Evolutionary conservation across 108 stramenopile species (phyloP).

Genomic region (Fragilariopsis cylindrus): DNA sequence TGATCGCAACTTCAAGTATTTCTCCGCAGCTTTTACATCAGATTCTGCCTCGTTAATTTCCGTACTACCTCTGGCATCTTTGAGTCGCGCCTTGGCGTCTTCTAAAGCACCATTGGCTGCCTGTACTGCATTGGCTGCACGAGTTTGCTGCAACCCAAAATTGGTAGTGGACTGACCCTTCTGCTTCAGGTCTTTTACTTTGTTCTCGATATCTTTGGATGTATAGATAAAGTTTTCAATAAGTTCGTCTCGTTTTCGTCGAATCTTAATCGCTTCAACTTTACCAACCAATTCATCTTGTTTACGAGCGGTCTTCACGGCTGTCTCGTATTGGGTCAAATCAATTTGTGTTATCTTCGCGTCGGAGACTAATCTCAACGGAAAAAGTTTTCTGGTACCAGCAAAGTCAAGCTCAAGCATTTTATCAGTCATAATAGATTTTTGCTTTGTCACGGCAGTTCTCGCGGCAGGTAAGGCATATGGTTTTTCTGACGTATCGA

Average conservation of each 20-base stretch:
- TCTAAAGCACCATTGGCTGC: constrained; percentile 62
- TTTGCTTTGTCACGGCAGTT: constrained; percentile 58
- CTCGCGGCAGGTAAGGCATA: constrained; percentile 68
- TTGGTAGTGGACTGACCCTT: constrained; percentile 61
- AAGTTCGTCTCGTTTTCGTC: constrained; percentile 72
- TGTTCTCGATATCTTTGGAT: constrained; percentile 75
- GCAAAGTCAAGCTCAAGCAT: constrained; percentile 75
- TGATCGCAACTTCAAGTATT: constrained; percentile 43
- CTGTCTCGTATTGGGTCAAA: constrained; percentile 62
- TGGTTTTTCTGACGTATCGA: constrained; percentile 43
- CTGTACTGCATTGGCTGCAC: constrained; percentile 71
- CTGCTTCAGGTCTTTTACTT: constrained; percentile 68
- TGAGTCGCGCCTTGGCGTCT: constrained; percentile 54
- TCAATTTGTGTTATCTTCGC: constrained; percentile 67
- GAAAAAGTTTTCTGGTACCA: constrained; percentile 59
- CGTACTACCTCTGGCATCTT: constrained; percentile 38
- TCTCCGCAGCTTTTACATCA: constrained; percentile 51
- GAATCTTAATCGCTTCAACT: constrained; percentile 67
- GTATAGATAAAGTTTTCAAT: constrained; percentile 84
- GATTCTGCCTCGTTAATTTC: constrained; percentile 32
- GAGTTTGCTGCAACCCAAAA: constrained; percentile 78
- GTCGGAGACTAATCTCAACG: constrained; percentile 79
- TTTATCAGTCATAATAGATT: constrained; percentile 72
- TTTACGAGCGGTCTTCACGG: constrained; percentile 59
- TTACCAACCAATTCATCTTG: constrained; percentile 51